Percentiles rank a stretch among this genome's conserved stretches.
Evolutionary conservation across 129 eudicot genomes (phyloP).

Genomic region (Lactuca saligna): DNA sequence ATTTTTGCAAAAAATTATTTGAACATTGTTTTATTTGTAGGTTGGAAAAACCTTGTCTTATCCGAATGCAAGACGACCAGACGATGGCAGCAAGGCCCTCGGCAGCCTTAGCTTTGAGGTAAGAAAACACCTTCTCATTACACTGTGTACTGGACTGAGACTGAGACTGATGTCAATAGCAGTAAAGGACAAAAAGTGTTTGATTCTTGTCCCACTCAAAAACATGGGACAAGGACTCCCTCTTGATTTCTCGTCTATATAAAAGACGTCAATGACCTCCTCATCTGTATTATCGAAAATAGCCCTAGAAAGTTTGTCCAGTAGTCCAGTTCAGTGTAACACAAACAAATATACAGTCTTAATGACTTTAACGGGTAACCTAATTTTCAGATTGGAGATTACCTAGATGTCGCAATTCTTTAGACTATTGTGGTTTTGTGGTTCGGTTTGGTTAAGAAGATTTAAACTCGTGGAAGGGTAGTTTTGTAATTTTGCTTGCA

Average conservation of each 20-base stretch:
- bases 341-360: too few species aligned
- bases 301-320: too few species aligned
- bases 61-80: constrained; percentile 69
- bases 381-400: constrained; percentile 81
- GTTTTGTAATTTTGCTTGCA: too few species aligned
- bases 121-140: too few species aligned
- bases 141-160: background rate
- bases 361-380: background rate
- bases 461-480: background rate
- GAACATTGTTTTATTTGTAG: constrained; percentile 12
- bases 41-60: constrained; percentile 68
- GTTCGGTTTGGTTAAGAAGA: background rate
- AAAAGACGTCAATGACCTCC: background rate
- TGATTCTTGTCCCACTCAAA: background rate
- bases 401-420: constrained; percentile 82
- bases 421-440: constrained; percentile 5
- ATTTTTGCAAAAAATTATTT: too few species aligned
- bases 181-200: too few species aligned
- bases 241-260: background rate
- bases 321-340: too few species aligned
- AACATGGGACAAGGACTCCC: background rate
- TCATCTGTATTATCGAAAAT: too few species aligned
- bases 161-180: background rate
- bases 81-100: constrained; percentile 11
- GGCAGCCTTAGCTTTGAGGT: background rate